Percentiles rank a stretch among this genome's conserved stretches.
These are phyloP conservation scores for Chaetomium strumarium DNA, from an alignment of 2,329 filamentous ascomycete genomes.

Conservation along the genomic window DNA sequence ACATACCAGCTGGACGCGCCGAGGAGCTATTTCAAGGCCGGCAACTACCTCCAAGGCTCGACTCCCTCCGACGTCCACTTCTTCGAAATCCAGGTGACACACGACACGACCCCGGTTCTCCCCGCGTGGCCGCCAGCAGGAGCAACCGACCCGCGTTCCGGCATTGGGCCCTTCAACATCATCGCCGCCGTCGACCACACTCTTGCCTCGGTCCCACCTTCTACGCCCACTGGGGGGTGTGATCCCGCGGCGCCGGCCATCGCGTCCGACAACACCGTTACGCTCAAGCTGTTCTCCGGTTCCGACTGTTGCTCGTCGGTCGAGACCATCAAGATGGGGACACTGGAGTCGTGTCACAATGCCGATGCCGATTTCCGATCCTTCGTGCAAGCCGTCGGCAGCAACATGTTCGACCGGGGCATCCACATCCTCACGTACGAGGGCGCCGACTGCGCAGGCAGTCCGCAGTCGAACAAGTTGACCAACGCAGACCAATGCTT, in stretches of 20 bases:
- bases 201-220: neutral
- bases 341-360: neutral
- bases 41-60: constrained; percentile 4
- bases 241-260: neutral
- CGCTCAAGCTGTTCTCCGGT: neutral
- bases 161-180: constrained; percentile 1
- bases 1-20: neutral
- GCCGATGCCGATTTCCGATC: neutral
- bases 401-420: neutral
- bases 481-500: neutral
- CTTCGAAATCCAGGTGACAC: neutral
- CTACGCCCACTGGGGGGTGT: neutral
- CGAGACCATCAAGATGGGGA: neutral
- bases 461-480: neutral
- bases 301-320: neutral
- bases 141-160: neutral
- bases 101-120: neutral
- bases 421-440: neutral
- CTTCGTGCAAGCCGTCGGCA: neutral
- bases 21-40: constrained; percentile 4
- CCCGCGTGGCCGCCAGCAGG: neutral
- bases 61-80: constrained; percentile 1
- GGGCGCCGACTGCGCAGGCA: neutral
- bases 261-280: neutral
- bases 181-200: neutral